Conservation (phyloP, 129 eudicot species). For the Rutidosis leptorrhynchoides region DNA sequence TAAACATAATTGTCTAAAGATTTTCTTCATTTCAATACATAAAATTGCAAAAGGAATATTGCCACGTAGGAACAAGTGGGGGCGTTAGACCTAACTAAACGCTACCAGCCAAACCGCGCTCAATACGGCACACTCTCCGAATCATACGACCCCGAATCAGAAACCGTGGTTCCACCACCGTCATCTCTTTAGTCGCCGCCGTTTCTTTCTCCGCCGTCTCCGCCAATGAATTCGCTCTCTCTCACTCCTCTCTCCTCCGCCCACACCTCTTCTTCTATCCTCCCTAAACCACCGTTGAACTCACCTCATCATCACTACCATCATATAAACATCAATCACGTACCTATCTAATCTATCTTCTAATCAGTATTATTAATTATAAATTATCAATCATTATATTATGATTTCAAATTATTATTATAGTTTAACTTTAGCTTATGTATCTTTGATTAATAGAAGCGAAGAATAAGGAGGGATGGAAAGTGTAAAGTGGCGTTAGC, state of each 20-base stretch:
- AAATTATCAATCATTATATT: too few species aligned
- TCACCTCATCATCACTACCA: slow-evolving; percentile 25
- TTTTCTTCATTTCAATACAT: too few species aligned
- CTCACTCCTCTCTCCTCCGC: slow-evolving; percentile 26
- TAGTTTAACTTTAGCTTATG: neutral
- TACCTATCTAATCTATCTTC: neutral
- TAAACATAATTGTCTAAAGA: too few species aligned
- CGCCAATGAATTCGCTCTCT: slow-evolving; percentile 39
- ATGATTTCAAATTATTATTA: too few species aligned
- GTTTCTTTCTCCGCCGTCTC: neutral
- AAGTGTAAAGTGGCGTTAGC: slow-evolving; percentile 63
- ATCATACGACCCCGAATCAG: neutral
- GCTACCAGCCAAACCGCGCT: slow-evolving; percentile 2
- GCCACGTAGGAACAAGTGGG: slow-evolving; percentile 3
- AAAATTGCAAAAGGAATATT: neutral
- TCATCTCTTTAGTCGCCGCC: slow-evolving; percentile 4
- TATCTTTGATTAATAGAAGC: slow-evolving; percentile 19
- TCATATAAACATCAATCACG: slow-evolving; percentile 36
- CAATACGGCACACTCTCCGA: slow-evolving; percentile 25
- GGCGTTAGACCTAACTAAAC: neutral
- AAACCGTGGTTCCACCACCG: slow-evolving; percentile 13
- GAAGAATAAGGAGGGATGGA: slow-evolving; percentile 40
- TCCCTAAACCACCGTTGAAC: slow-evolving; percentile 19
- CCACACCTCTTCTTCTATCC: slow-evolving; percentile 24
- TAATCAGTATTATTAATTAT: neutral